Percentiles rank a stretch among this genome's conserved stretches.
These are phyloP conservation scores for Ciborinia camelliae DNA, from an alignment of 2,329 filamentous ascomycete genomes.

Conservation along the genomic window DNA sequence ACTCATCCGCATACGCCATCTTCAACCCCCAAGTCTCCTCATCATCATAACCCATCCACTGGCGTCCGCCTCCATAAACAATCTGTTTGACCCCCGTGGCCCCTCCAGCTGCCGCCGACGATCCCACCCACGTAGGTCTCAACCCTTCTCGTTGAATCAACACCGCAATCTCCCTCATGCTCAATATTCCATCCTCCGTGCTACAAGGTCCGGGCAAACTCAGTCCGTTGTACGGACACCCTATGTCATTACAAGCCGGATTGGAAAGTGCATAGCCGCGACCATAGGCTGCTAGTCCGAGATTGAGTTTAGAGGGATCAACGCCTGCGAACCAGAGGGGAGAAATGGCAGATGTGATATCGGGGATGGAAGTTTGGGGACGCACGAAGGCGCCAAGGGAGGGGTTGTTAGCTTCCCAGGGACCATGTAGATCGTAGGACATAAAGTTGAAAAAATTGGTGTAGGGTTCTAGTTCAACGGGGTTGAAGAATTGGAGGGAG, in stretches of 20 bases:
- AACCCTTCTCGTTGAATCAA: constrained; percentile 30
- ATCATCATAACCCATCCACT: constrained; percentile 46
- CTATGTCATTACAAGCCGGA: constrained; percentile 27
- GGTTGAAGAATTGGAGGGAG: constrained; percentile 38
- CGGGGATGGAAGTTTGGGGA: constrained; percentile 43
- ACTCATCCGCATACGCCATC: constrained; percentile 28
- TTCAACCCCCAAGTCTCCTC: constrained; percentile 24
- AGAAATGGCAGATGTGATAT: constrained; percentile 40
- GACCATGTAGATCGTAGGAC: constrained; percentile 42
- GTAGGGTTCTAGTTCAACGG: constrained; percentile 29
- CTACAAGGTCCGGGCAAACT: constrained; percentile 35
- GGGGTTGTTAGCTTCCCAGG: constrained; percentile 40
- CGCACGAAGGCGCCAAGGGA: constrained; percentile 37
- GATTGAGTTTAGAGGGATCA: constrained; percentile 43
- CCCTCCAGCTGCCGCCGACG: not conserved
- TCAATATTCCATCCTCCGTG: constrained; percentile 35
- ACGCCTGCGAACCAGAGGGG: constrained; percentile 45
- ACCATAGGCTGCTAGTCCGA: constrained; percentile 49
- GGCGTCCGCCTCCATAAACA: constrained; percentile 35
- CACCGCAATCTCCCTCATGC: constrained; percentile 37
- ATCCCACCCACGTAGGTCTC: constrained; percentile 27
- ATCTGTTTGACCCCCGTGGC: constrained; percentile 25
- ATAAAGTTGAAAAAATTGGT: constrained; percentile 40
- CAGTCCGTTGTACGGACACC: constrained; percentile 30
- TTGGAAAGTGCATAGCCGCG: constrained; percentile 42